Conservation (phyloP, 2,329 filamentous ascomycete genomes). For the Arthroderma sp. region DNA sequence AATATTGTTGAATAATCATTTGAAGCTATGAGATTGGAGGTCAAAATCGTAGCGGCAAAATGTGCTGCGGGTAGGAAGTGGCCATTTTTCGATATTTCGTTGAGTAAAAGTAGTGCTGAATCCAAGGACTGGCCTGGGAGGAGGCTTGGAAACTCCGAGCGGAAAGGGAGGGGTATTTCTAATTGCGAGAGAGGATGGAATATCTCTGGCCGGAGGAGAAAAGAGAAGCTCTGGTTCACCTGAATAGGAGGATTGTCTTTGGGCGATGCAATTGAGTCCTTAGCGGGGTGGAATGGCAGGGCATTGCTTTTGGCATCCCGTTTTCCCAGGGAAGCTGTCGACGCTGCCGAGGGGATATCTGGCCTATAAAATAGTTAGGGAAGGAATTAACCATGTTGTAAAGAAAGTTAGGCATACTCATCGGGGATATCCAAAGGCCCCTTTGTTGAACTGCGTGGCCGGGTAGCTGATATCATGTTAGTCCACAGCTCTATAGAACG, state of each 20-base stretch:
- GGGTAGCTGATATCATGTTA: conserved; percentile 23
- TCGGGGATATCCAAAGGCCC: conserved; percentile 60
- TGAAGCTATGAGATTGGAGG: conserved; percentile 30
- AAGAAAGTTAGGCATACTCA: conserved; percentile 48
- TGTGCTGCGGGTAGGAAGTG: conserved; percentile 69
- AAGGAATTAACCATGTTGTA: not conserved
- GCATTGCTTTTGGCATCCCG: not conserved
- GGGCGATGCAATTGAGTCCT: not conserved
- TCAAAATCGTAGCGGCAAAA: conserved; percentile 32
- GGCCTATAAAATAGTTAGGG: not conserved
- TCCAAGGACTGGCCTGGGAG: conserved; percentile 44
- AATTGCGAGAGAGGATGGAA: conserved; percentile 67
- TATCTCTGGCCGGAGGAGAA: conserved; percentile 64
- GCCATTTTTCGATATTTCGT: conserved; percentile 55
- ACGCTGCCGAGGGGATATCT: not conserved
- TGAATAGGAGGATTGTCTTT: not conserved
- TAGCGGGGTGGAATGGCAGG: not conserved
- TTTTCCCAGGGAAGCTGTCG: not conserved
- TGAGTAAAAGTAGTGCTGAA: conserved; percentile 37
- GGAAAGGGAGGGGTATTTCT: conserved; percentile 52
- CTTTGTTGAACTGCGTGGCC: conserved; percentile 48
- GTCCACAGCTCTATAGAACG: conserved; percentile 12
- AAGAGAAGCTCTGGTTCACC: conserved; percentile 60
- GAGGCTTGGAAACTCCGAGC: conserved; percentile 54
- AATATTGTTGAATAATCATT: conserved; percentile 57